These are phyloP conservation scores for Cladophialophora carrionii DNA, from an alignment of 2,329 filamentous ascomycete species.

Conservation along the genomic window DNA sequence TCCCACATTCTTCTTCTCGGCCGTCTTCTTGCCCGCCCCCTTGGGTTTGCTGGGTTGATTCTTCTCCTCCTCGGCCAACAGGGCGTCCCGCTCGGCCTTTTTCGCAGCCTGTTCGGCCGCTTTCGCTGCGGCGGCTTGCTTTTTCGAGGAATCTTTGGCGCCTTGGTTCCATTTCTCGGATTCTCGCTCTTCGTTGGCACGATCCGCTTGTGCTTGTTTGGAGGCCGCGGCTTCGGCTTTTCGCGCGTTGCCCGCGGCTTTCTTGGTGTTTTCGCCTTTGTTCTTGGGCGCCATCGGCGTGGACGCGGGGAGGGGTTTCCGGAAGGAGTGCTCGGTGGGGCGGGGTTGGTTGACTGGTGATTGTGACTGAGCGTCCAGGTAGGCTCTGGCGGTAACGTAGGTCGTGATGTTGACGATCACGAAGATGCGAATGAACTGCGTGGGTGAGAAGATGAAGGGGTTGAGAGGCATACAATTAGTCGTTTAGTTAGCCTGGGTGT, in stretches of 20 bases:
- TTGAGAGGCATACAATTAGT: conserved; percentile 32
- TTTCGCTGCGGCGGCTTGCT: conserved; percentile 85
- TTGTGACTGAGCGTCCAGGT: conserved; percentile 14
- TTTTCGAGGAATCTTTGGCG: conserved; percentile 81
- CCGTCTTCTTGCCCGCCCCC: conserved; percentile 56
- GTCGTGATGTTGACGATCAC: conserved; percentile 38
- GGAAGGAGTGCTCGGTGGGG: neutral
- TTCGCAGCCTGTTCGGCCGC: conserved; percentile 80
- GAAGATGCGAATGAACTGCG: conserved; percentile 44
- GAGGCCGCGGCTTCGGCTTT: conserved; percentile 85
- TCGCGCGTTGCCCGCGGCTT: conserved; percentile 79
- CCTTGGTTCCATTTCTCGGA: conserved; percentile 78
- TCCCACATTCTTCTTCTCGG: conserved; percentile 58
- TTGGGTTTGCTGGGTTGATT: conserved; percentile 65
- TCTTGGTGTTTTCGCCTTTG: conserved; percentile 77
- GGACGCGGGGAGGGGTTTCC: neutral
- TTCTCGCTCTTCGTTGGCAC: conserved; percentile 63
- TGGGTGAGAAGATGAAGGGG: conserved; percentile 32
- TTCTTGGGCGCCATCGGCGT: conserved; percentile 71
- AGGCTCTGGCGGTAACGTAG: conserved; percentile 30
- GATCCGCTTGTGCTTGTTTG: conserved; percentile 74
- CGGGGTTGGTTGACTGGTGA: conserved; percentile 6
- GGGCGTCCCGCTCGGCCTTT: conserved; percentile 87
- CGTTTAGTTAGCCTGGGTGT: neutral
- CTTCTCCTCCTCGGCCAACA: conserved; percentile 81